A percentile compares a stretch with the other conserved stretches of the same genome.
phyloP scores from a whole-genome alignment of 2,329 filamentous ascomycete species.

The Stemphylium lycopersici region DNA sequence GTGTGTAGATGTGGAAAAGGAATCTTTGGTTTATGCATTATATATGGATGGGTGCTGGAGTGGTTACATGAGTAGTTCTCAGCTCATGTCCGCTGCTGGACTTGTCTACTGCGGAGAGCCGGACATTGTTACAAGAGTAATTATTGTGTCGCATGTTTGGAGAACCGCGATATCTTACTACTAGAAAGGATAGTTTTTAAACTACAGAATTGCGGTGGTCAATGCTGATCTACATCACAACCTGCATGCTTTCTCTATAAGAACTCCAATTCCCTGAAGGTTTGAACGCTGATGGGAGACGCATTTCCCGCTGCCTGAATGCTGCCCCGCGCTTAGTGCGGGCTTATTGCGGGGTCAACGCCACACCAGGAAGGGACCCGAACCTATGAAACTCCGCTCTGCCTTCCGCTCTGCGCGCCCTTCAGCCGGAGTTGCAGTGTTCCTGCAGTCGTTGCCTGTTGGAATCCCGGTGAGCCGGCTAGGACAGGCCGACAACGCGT shows the following conservation, averaged over 20 bases:
- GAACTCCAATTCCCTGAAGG: too few relatives aligned
- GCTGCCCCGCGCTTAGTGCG: background rate
- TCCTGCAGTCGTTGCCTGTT: conserved; percentile 4
- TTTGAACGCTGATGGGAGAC: background rate
- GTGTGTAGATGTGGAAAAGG: background rate
- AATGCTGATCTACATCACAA: background rate
- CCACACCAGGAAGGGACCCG: too few relatives aligned
- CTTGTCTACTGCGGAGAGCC: conserved; percentile 35
- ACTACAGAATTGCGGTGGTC: background rate
- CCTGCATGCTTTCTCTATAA: background rate
- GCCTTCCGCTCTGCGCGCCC: background rate
- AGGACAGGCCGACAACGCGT: background rate
- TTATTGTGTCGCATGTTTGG: background rate
- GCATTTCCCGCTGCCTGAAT: background rate
- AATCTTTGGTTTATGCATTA: background rate
- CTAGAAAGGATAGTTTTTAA: background rate
- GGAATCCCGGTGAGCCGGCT: background rate
- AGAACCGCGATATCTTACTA: background rate
- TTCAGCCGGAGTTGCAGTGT: background rate
- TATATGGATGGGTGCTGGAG: background rate
- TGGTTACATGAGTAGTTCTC: background rate
- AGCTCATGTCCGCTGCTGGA: conserved; percentile 5
- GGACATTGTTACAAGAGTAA: conserved; percentile 9
- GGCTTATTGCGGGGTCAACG: conserved; percentile 16
- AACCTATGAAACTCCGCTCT: background rate